Percentiles rank a stretch among this genome's conserved stretches.
Conservation (phyloP, 257 asterid genomes). For the Gentiana straminea region DNA sequence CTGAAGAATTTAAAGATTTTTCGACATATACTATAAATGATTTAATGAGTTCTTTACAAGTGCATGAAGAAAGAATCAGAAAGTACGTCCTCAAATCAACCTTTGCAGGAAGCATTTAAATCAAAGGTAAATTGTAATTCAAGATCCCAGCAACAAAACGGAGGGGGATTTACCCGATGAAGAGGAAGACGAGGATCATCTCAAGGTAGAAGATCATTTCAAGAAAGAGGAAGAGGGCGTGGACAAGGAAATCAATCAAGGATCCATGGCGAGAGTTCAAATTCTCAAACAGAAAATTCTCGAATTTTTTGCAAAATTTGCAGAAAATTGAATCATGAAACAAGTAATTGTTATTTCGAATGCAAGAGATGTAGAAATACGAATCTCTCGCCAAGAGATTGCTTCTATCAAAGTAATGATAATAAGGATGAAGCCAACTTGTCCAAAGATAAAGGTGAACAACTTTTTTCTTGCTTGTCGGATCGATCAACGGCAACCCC, state of each 20-base stretch:
- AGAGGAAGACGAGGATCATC: background rate
- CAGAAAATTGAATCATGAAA: background rate
- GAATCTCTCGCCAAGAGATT: constrained; percentile 3
- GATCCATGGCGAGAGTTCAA: background rate
- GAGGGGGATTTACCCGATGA: background rate
- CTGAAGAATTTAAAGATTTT: background rate
- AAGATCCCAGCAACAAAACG: background rate
- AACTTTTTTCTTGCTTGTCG: background rate
- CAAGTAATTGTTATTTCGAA: background rate
- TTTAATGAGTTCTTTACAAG: background rate
- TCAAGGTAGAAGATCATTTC: background rate
- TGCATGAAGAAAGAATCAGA: background rate
- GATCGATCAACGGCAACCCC: background rate
- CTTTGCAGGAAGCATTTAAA: background rate
- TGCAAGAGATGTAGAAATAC: constrained; percentile 2
- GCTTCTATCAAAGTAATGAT: background rate
- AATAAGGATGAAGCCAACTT: background rate
- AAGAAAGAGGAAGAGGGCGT: no score
- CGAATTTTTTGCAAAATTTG: constrained; percentile 5
- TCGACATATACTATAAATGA: background rate
- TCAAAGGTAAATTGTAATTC: background rate
- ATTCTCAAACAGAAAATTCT: no score
- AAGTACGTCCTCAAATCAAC: background rate
- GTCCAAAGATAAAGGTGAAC: background rate
- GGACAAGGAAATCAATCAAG: background rate